Percentiles rank a stretch among this genome's conserved stretches.
Conservation (phyloP, 257 asterid species). For the Verbascum thapsus region DNA sequence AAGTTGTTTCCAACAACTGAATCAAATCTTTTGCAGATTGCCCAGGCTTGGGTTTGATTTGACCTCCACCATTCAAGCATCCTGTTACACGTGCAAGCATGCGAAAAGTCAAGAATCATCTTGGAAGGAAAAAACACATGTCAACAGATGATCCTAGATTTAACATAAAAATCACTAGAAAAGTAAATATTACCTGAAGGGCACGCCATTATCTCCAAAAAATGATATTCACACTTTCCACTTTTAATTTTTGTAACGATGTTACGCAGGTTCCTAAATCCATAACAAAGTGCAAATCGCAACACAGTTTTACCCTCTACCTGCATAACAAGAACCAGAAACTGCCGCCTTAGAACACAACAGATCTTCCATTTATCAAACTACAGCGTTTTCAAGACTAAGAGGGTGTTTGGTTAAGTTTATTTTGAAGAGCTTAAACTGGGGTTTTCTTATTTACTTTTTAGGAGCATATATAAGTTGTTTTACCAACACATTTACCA, state of each 20-base stretch:
- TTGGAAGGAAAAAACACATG: slow-evolving; percentile 10
- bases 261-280: slow-evolving; percentile 90
- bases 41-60: slow-evolving; percentile 79
- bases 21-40: slow-evolving; percentile 83
- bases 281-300: slow-evolving; percentile 93
- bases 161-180: not conserved
- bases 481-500: too few relatives aligned
- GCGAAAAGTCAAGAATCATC: slow-evolving; percentile 19
- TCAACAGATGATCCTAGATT: not conserved
- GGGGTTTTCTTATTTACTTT: too few relatives aligned
- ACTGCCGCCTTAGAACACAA: slow-evolving; percentile 8
- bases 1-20: slow-evolving; percentile 62
- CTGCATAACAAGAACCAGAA: slow-evolving; percentile 46
- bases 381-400: slow-evolving; percentile 21
- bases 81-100: slow-evolving; percentile 47
- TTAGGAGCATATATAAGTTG: too few relatives aligned
- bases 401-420: too few relatives aligned
- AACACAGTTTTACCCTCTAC: slow-evolving; percentile 68
- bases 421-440: too few relatives aligned
- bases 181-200: slow-evolving; percentile 72
- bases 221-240: slow-evolving; percentile 88
- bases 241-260: slow-evolving; percentile 83
- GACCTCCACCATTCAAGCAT: slow-evolving; percentile 98
- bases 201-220: slow-evolving; percentile 97
- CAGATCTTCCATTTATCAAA: not conserved